Evolutionary conservation across 2,329 filamentous ascomycete species (phyloP).

Genomic region (Tolypocladium tundrense): DNA sequence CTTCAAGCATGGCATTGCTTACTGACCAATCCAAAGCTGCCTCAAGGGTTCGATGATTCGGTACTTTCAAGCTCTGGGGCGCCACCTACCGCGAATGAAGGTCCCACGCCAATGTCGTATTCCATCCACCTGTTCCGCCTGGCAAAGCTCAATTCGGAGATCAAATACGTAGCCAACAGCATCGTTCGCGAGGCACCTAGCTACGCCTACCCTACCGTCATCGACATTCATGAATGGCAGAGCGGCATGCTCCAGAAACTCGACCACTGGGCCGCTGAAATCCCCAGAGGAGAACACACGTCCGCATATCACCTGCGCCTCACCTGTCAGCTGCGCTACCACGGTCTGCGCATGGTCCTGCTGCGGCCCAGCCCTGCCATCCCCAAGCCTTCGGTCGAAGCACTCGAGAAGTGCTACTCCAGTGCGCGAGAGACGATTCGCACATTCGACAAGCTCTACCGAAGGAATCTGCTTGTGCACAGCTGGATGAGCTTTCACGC

Average conservation of each 20-base stretch:
- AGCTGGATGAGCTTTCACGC: conserved; percentile 39
- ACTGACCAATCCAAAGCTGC: conserved; percentile 4
- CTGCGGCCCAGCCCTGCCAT: conserved; percentile 42
- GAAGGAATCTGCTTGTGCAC: conserved; percentile 31
- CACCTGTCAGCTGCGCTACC: conserved; percentile 34
- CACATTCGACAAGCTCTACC: conserved; percentile 32
- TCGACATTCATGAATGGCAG: conserved; percentile 36
- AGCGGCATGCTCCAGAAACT: conserved; percentile 27
- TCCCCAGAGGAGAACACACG: conserved; percentile 15
- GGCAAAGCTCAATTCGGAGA: conserved; percentile 41
- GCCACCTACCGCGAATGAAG: background rate
- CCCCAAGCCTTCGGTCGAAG: conserved; percentile 30
- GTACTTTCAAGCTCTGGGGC: background rate
- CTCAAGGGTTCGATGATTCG: conserved; percentile 2
- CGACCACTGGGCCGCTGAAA: conserved; percentile 26
- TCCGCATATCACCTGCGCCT: conserved; percentile 13
- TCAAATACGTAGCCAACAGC: conserved; percentile 47
- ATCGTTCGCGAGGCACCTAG: conserved; percentile 33
- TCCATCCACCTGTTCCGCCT: conserved; percentile 39
- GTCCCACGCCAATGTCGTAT: conserved; percentile 20
- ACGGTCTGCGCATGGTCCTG: conserved; percentile 37
- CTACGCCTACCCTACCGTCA: conserved; percentile 37
- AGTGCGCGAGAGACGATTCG: conserved; percentile 30
- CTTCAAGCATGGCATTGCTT: background rate
- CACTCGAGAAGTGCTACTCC: conserved; percentile 29